phyloP scores from a whole-genome alignment of 805 yeast genomes.

The Cyberlindnera mycetangii region DNA sequence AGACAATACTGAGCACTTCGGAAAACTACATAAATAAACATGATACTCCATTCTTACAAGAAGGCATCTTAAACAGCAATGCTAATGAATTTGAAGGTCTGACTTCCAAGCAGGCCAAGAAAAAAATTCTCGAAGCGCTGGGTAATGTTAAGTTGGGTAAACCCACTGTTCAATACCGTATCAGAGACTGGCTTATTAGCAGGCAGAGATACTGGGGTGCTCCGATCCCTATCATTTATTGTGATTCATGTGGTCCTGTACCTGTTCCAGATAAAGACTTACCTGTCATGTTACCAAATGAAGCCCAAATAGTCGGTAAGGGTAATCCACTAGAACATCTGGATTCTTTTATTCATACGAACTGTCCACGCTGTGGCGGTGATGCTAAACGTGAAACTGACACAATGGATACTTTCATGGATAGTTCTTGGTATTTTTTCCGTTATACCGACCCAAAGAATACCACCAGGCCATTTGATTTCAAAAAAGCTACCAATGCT shows the following conservation, averaged over 20 bases:
- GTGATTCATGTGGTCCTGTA: constrained; percentile 81
- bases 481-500: constrained; percentile 43
- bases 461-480: constrained; percentile 47
- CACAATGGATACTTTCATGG: constrained; percentile 98
- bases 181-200: constrained; percentile 93
- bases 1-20: constrained; percentile 20
- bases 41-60: constrained; percentile 36
- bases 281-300: constrained; percentile 76
- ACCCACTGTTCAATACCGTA: constrained; percentile 49
- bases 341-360: constrained; percentile 64
- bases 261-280: constrained; percentile 87
- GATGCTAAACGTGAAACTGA: constrained; percentile 88
- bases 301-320: constrained; percentile 45
- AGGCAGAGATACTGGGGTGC: constrained; percentile 99
- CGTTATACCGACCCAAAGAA: constrained; percentile 79
- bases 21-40: constrained; percentile 9
- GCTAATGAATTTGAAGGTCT: constrained; percentile 53
- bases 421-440: constrained; percentile 94
- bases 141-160: constrained; percentile 40
- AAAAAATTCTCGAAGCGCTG: constrained; percentile 43
- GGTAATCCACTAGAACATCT: constrained; percentile 68
- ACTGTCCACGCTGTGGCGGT: constrained; percentile 79
- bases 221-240: constrained; percentile 93
- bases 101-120: constrained; percentile 47
- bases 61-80: constrained; percentile 47